A percentile compares a stretch with the other conserved stretches of the same genome.
phyloP scores from a whole-genome alignment of 2,329 filamentous ascomycete species.

The Allantophomopsis lycopodina region DNA sequence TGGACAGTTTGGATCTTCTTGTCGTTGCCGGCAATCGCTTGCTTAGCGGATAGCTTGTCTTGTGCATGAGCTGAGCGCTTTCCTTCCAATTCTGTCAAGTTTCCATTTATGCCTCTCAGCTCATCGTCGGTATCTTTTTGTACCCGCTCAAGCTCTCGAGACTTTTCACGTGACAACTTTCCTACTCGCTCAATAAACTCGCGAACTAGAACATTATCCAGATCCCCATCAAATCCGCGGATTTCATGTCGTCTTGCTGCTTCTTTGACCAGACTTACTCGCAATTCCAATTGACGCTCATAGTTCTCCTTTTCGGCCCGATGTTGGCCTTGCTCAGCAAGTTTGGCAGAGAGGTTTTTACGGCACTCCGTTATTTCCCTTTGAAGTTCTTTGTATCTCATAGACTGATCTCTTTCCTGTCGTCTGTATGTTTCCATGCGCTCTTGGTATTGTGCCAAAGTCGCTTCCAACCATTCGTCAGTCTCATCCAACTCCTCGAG shows the following conservation, averaged over 20 bases:
- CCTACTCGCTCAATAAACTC: slow-evolving; percentile 68
- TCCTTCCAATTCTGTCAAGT: slow-evolving; percentile 61
- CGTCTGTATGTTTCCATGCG: slow-evolving; percentile 51
- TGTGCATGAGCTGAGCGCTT: slow-evolving; percentile 60
- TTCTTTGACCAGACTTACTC: slow-evolving; percentile 63
- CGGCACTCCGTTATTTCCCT: slow-evolving; percentile 29
- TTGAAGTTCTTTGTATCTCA: slow-evolving; percentile 53
- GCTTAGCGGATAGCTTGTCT: slow-evolving; percentile 58
- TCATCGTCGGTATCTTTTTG: slow-evolving; percentile 64
- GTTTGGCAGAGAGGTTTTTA: slow-evolving; percentile 33
- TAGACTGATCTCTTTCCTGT: slow-evolving; percentile 47
- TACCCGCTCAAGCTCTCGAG: slow-evolving; percentile 59
- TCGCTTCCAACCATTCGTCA: slow-evolving; percentile 60
- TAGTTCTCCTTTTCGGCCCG: slow-evolving; percentile 81
- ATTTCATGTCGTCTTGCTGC: slow-evolving; percentile 67
- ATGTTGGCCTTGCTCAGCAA: slow-evolving; percentile 59
- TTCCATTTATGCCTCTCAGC: slow-evolving; percentile 55
- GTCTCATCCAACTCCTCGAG: slow-evolving; percentile 68
- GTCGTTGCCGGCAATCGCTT: slow-evolving; percentile 62
- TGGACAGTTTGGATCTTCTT: slow-evolving; percentile 54
- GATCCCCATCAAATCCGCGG: slow-evolving; percentile 68
- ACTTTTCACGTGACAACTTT: slow-evolving; percentile 66
- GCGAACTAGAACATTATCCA: slow-evolving; percentile 59
- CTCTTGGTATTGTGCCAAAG: slow-evolving; percentile 65
- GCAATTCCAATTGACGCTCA: slow-evolving; percentile 61